A percentile compares a stretch with the other conserved stretches of the same genome.
These are phyloP conservation scores for Mycena sanguinolenta DNA, from an alignment of 768 basidiomycete species.

Conservation along the genomic window DNA sequence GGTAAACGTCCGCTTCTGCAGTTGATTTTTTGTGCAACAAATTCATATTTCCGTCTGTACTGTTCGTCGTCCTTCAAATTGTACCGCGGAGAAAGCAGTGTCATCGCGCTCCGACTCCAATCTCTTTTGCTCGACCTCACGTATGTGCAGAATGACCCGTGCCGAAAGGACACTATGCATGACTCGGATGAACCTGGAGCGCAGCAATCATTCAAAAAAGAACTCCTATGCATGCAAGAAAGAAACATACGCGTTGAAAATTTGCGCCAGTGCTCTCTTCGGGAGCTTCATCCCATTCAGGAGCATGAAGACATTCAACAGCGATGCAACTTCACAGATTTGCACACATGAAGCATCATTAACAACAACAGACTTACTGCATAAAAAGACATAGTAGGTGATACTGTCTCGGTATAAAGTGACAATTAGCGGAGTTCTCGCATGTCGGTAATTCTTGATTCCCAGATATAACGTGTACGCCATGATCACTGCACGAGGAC, in stretches of 20 bases:
- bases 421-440: background rate
- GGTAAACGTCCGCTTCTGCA: too few relatives aligned
- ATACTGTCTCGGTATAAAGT: background rate
- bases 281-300: background rate
- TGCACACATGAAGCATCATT: too few relatives aligned
- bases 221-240: background rate
- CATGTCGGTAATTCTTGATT: background rate
- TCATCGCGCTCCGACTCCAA: background rate
- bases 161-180: conserved; percentile 42
- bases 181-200: conserved; percentile 40
- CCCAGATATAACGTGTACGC: background rate
- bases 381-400: conserved; percentile 4
- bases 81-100: too few relatives aligned
- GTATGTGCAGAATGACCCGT: background rate
- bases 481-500: background rate
- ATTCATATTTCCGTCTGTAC: too few relatives aligned
- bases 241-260: background rate
- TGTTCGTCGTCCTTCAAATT: too few relatives aligned
- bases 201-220: background rate
- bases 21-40: too few relatives aligned
- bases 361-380: background rate
- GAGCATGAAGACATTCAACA: too few relatives aligned
- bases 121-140: background rate
- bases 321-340: too few relatives aligned
- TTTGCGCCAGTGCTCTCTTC: background rate